These are phyloP conservation scores for Thelonectria blattea DNA, from an alignment of 2,329 filamentous ascomycete genomes.

Conservation along the genomic window DNA sequence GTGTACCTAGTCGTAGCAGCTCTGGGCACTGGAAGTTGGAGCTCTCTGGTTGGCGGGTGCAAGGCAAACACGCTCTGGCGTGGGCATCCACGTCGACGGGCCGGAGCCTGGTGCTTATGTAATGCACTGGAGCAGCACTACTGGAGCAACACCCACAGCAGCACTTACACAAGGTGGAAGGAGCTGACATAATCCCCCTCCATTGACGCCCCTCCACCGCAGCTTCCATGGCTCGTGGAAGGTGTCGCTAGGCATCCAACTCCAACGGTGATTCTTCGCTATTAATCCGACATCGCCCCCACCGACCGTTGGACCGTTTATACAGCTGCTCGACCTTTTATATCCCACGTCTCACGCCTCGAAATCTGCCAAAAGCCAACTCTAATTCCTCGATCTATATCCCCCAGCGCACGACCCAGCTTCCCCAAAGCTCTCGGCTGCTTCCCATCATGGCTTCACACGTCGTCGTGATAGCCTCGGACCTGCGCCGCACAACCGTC, in stretches of 20 bases:
- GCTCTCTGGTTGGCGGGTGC: conserved; percentile 24
- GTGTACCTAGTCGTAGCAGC: conserved; percentile 22
- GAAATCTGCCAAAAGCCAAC: not conserved
- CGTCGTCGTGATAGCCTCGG: conserved; percentile 84
- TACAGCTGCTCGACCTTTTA: not conserved
- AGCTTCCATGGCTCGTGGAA: not conserved
- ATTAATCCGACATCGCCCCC: not conserved
- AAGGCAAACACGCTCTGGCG: conserved; percentile 46
- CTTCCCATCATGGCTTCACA: conserved; percentile 75
- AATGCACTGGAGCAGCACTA: not conserved
- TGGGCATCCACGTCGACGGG: conserved; percentile 17
- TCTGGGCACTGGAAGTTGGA: conserved; percentile 8
- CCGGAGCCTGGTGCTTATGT: conserved; percentile 19
- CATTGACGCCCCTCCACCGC: conserved; percentile 15
- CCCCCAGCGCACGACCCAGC: conserved; percentile 3
- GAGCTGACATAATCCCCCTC: conserved; percentile 23
- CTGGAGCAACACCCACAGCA: too few species aligned
- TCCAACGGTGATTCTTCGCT: not conserved
- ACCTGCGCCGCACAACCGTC: conserved; percentile 77
- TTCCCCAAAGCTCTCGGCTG: conserved; percentile 9
- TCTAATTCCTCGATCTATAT: not conserved
- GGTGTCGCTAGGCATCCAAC: conserved; percentile 15
- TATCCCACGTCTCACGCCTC: not conserved
- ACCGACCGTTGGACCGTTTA: not conserved
- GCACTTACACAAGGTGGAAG: conserved; percentile 1